Evolutionary conservation across 2,329 filamentous ascomycete species (phyloP).

Genomic region (Macrophomina pseudophaseolina): DNA sequence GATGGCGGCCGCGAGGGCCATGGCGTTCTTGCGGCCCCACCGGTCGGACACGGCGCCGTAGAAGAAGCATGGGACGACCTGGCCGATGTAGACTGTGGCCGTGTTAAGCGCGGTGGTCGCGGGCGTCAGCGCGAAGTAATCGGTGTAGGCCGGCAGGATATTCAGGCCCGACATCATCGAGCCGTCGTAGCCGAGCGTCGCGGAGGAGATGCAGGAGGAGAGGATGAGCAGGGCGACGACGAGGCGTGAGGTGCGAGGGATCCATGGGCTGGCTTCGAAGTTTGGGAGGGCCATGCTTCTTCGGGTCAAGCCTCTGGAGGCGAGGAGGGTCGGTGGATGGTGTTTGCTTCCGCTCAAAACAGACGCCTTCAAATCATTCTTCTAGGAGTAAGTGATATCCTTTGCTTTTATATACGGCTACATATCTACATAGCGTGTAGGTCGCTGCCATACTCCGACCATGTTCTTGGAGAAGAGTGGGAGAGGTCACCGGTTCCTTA

Average conservation of each 20-base stretch:
- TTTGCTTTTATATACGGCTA: neutral
- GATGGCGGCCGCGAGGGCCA: slow-evolving; percentile 49
- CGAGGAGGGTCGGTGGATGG: too few relatives aligned
- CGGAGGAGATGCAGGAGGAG: slow-evolving; percentile 11
- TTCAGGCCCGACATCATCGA: slow-evolving; percentile 64
- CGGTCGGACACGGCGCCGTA: slow-evolving; percentile 51
- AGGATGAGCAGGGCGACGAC: slow-evolving; percentile 8
- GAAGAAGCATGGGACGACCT: slow-evolving; percentile 52
- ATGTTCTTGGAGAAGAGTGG: slow-evolving; percentile 6
- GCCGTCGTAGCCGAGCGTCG: slow-evolving; percentile 42
- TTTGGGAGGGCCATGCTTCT: neutral
- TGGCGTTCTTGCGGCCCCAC: slow-evolving; percentile 51
- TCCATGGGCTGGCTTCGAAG: neutral
- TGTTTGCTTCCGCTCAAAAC: too few relatives aligned
- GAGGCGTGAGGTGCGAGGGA: neutral
- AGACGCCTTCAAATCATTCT: too few relatives aligned
- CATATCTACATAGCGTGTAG: neutral
- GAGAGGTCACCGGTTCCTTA: neutral
- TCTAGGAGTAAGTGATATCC: too few relatives aligned
- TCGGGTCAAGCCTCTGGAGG: too few relatives aligned
- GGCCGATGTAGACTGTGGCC: slow-evolving; percentile 61
- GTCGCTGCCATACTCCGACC: too few relatives aligned
- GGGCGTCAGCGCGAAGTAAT: slow-evolving; percentile 61
- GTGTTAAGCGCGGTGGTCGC: slow-evolving; percentile 62
- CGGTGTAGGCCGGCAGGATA: slow-evolving; percentile 61